These are phyloP conservation scores for Solanum clarkiae DNA, from an alignment of 257 asterid species.

Conservation along the genomic window DNA sequence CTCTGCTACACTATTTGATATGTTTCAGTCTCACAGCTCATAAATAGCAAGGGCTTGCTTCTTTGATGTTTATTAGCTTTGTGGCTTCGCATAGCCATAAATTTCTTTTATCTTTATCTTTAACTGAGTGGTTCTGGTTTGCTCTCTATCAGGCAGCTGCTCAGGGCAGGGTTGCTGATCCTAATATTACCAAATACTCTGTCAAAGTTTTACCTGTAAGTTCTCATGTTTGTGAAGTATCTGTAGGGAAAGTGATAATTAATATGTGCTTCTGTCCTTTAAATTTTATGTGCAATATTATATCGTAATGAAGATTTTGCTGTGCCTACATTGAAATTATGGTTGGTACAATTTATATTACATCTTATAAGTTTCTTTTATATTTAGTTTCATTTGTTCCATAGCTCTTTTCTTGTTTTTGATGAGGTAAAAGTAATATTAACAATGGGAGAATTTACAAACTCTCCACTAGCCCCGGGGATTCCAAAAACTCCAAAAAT, in stretches of 20 bases:
- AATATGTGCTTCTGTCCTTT: not conserved
- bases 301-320: not conserved
- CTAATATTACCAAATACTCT: constrained; percentile 61
- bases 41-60: not conserved
- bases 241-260: not conserved
- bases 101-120: not conserved
- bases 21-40: not conserved
- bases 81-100: not conserved
- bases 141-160: constrained; percentile 42
- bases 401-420: not conserved
- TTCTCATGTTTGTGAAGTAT: not conserved
- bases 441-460: not conserved
- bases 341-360: not conserved
- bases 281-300: not conserved
- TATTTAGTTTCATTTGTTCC: not conserved
- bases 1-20: not conserved
- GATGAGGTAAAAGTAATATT: not conserved
- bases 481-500: not conserved
- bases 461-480: not conserved
- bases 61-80: not conserved
- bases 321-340: not conserved
- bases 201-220: constrained; percentile 84
- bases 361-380: not conserved
- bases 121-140: not conserved
- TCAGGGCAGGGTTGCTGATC: constrained; percentile 59